Evolutionary conservation across 345 rosid genomes (phyloP).

Genomic region (Eutrema japonicum): DNA sequence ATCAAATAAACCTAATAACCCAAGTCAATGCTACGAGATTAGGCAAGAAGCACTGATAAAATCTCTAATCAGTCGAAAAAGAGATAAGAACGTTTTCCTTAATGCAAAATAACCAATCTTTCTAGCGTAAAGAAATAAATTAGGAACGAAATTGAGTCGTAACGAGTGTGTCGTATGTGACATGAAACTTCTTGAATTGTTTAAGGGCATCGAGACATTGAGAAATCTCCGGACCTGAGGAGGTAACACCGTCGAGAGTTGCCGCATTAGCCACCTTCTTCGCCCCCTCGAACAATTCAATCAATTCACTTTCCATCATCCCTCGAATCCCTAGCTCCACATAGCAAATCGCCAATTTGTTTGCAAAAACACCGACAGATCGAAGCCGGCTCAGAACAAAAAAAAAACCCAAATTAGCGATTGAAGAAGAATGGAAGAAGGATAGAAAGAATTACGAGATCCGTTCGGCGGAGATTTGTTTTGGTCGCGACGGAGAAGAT

Average conservation of each 20-base stretch:
- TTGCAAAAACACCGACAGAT: conserved; percentile 21
- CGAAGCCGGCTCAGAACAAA: neutral
- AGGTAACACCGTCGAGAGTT: conserved; percentile 48
- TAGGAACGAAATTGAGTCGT: conserved; percentile 59
- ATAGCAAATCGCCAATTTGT: conserved; percentile 12
- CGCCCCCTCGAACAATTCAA: conserved; percentile 81
- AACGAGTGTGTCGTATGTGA: conserved; percentile 70
- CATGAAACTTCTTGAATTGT: conserved; percentile 62
- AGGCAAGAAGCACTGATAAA: conserved; percentile 14
- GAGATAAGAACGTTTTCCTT: neutral
- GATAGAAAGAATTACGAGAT: conserved; percentile 8
- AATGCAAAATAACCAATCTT: neutral
- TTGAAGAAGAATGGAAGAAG: neutral
- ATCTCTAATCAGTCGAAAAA: neutral
- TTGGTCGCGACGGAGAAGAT: conserved; percentile 37
- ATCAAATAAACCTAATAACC: conserved; percentile 33
- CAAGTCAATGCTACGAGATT: conserved; percentile 34
- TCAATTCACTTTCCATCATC: conserved; percentile 75
- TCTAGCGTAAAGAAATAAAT: neutral
- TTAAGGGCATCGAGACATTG: conserved; percentile 76
- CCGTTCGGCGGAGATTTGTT: conserved; percentile 25
- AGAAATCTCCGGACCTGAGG: conserved; percentile 65
- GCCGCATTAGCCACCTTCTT: conserved; percentile 92
- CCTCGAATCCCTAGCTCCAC: conserved; percentile 25
- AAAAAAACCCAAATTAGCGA: conserved; percentile 2